Base-by-base conservation (phyloP, 768 basidiomycete genomes). In the Hygrocybe punicea region DNA sequence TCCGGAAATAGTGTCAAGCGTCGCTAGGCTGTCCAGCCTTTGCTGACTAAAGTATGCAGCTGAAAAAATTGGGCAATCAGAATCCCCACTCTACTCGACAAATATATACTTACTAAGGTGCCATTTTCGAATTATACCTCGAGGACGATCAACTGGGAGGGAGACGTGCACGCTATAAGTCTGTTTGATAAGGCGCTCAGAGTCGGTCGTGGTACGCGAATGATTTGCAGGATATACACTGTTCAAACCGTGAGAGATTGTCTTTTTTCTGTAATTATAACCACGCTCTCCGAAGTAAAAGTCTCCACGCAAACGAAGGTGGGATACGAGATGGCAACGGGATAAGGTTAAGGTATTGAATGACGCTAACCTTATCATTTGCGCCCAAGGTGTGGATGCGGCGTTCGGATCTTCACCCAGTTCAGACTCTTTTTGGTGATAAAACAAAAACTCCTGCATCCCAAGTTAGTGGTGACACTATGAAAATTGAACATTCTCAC, bases 41-140 rank as follows among this genome's bases (percentile, higher is more conserved):
- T 83, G 83, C 65, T 89, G 89, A 63, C 86, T 90, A 70, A 90
- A 92, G 76, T 92, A 92, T 47, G 90, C 89, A 58, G 90, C 90
- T 92, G 66, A 35, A 56, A n/a, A 45, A 55, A 55, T 42, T 55
- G 51, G 61, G 55, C 25, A 67, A 60, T 53, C 58, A 46, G 51
- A 52, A 29, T 8, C 29, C 29, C 29, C 29, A 60, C 49, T 49
- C 36, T 55, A 21, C 34, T 17, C 25, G 40, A 40, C 55, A 67
- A 57, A 49, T 39, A 46, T 42, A 51, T 51, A 72, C 87, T 66
- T 65, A 91, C 90, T 91, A 29, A 92, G 77, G 65, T 92, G 90
- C 90, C 90, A 91, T 66, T 92, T 92, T 52, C 87, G 81, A 52
- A 84, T 73, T 53, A 78, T 71, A 39, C 77, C 79, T 59, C 72